Conservation (phyloP, 2,329 filamentous ascomycete species). For the Bipolaris gigantea region DNA sequence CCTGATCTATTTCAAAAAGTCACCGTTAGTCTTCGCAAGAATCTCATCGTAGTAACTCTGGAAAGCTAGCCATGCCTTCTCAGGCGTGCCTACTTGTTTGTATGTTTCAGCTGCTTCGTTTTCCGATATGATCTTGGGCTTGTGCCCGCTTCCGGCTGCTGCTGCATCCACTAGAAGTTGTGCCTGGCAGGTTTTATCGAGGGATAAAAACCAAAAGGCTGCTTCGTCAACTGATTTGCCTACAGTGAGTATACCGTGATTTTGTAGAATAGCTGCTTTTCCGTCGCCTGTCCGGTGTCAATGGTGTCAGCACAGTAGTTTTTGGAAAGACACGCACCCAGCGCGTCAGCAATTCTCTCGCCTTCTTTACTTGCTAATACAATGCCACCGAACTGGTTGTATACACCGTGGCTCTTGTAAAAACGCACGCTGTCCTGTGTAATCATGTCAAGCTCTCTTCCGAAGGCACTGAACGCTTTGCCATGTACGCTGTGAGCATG, state of each 20-base stretch:
- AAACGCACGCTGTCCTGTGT: constrained; percentile 53
- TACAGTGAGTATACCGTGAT: constrained; percentile 46
- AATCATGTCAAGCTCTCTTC: constrained; percentile 51
- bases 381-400: constrained; percentile 47
- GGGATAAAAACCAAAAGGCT: constrained; percentile 51
- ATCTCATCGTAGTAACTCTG: constrained; percentile 59
- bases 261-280: constrained; percentile 45
- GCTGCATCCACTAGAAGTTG: constrained; percentile 51
- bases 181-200: constrained; percentile 52
- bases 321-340: constrained; percentile 22
- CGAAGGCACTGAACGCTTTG: constrained; percentile 53
- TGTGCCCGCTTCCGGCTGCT: constrained; percentile 38
- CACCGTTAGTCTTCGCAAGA: constrained; percentile 54
- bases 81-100: constrained; percentile 50
- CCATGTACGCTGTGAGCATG: constrained; percentile 53
- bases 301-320: background rate
- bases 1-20: constrained; percentile 47
- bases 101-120: constrained; percentile 47
- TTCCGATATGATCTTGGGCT: constrained; percentile 48
- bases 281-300: constrained; percentile 23
- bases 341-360: constrained; percentile 47
- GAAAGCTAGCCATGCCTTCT: constrained; percentile 58
- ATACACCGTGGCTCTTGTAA: constrained; percentile 47
- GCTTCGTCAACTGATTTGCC: constrained; percentile 49
- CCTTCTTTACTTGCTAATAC: constrained; percentile 50